These are phyloP conservation scores for Annona cherimola DNA, from an alignment of 164 flowering plant species.

Conservation along the genomic window DNA sequence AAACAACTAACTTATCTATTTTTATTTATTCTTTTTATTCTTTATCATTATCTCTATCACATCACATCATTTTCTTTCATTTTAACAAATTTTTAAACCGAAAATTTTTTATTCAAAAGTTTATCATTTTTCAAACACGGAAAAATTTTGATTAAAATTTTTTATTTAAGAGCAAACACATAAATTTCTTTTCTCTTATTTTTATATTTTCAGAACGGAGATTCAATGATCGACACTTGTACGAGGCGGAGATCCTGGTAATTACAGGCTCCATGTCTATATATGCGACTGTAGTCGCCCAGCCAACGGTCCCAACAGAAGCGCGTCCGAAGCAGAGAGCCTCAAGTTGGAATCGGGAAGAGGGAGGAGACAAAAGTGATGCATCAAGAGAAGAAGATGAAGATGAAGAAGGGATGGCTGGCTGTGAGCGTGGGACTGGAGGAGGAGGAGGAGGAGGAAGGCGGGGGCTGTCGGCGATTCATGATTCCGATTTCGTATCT, in stretches of 20 bases:
- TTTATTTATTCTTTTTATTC: too few species aligned
- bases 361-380: conserved; percentile 6
- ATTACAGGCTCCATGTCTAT: not conserved
- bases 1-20: too few species aligned
- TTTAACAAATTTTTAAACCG: too few species aligned
- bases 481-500: conserved; percentile 54
- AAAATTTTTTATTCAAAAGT: too few species aligned
- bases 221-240: not conserved
- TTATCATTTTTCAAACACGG: too few species aligned
- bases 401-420: conserved; percentile 43
- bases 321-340: not conserved
- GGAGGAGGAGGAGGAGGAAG: conserved; percentile 17
- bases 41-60: too few species aligned
- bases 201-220: not conserved
- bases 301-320: not conserved
- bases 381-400: conserved; percentile 27
- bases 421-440: conserved; percentile 38
- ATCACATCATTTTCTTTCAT: too few species aligned
- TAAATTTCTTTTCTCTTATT: too few species aligned
- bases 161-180: too few species aligned
- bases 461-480: conserved; percentile 31
- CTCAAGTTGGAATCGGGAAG: not conserved
- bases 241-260: not conserved
- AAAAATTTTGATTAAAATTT: too few species aligned
- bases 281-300: not conserved